Evolutionary conservation across 2,329 filamentous ascomycete genomes (phyloP), one percentile per base, ranked within the genome.

Genomic region (Penicillium paneum): DNA sequence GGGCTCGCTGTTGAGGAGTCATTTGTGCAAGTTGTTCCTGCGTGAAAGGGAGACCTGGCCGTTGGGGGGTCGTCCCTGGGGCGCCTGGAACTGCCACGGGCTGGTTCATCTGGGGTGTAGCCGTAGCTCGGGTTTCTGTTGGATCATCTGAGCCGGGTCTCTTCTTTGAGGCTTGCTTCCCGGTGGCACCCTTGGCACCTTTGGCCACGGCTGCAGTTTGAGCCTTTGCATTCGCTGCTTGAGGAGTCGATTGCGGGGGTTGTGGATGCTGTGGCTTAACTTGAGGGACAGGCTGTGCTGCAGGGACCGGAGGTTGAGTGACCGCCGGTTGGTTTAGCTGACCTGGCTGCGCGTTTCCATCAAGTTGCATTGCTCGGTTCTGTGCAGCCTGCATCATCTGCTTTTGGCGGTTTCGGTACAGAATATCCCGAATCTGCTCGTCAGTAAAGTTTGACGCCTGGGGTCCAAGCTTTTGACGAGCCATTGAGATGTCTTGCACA

Each of bases 91-190:
- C 38, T 32, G 59, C 24, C 6, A 58, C 52, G 39, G 63, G 59
- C 39, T 69, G 67, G 21, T 55, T 56, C 32, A 66, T 55, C 36
- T 65, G 62, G 40, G 72, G 66, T 3, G 61, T 38, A 52, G 73
- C 72, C 8, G 72, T 72, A 56, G 75, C 71, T 42, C 72, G 72
- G 31, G 71, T 62, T 52, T 79, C 78, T 34, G 73, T 63, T n/a
- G 72, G 65, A 61, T 81, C 79, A 59, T 81, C 78, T 51, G 69
- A 72, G 51, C 65, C 72, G 3, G 74, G 64, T 55, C 79, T 74
- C 58, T 80, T 79, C 54, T 74, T 75, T 13, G 71, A 60, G n/a
- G 66, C 54, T 49, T 69, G 66, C 59, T 72, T 72, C 35, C 63
- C 49, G 46, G 66, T 39, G 42, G 70, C 38, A 12, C 55, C 61